Conservation (phyloP, 768 basidiomycete genomes). For the Rhodotorula kratochvilovae region DNA sequence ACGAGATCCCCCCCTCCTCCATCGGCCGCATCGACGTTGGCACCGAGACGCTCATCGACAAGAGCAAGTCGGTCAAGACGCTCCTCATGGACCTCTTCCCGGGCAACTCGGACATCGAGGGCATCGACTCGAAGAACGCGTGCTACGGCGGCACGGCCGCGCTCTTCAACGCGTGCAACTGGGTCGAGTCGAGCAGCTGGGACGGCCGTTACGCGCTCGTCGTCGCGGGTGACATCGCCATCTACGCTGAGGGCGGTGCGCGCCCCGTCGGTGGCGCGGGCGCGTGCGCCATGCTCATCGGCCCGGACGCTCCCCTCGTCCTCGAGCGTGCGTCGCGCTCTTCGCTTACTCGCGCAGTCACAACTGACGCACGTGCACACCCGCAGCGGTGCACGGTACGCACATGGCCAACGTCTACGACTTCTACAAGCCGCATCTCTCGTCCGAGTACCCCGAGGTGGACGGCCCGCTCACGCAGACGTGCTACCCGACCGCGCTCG, state of each 20-base stretch:
- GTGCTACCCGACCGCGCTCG: conserved; percentile 89
- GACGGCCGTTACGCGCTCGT: conserved; percentile 97
- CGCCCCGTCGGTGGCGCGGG: conserved; percentile 97
- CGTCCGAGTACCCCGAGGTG: conserved; percentile 92
- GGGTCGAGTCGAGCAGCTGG: conserved; percentile 94
- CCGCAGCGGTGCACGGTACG: conserved; percentile 82
- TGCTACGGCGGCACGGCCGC: conserved; percentile 99
- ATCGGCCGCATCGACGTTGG: conserved; percentile 98
- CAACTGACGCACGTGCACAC: not conserved
- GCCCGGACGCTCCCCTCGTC: conserved; percentile 88
- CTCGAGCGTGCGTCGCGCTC: conserved; percentile 73
- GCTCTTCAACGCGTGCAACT: conserved; percentile 97
- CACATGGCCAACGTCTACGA: conserved; percentile 98
- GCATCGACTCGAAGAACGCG: conserved; percentile 98
- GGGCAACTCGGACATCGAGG: conserved; percentile 92
- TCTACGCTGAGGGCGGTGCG: conserved; percentile 92
- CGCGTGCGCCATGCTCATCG: conserved; percentile 88
- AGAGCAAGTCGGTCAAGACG: conserved; percentile 97
- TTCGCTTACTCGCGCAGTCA: not conserved
- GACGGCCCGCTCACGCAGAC: conserved; percentile 95
- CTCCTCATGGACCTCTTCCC: conserved; percentile 97
- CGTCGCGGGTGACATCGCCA: conserved; percentile 92
- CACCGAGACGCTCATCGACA: conserved; percentile 99
- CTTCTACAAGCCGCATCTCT: conserved; percentile 97
- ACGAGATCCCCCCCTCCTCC: conserved; percentile 88